Evolutionary conservation across 768 basidiomycete genomes (phyloP).

Genomic region (Termitomyces sp.): DNA sequence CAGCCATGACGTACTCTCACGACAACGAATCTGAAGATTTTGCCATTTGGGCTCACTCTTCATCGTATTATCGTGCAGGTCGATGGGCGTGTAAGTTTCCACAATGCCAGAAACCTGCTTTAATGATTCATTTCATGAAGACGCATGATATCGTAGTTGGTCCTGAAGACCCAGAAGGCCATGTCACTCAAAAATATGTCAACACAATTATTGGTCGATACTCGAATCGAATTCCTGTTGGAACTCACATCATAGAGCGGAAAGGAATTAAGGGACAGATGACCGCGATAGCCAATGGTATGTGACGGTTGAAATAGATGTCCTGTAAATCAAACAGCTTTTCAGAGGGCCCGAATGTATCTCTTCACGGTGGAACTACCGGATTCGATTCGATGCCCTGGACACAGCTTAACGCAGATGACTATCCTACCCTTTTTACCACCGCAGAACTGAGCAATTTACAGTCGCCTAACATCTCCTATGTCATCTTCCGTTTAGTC

Average conservation of each 20-base stretch:
- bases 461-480: constrained; percentile 22
- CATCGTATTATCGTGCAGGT: constrained; percentile 63
- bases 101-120: neutral
- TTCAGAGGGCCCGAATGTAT: constrained; percentile 48
- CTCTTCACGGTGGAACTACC: constrained; percentile 65
- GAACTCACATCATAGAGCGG: constrained; percentile 45
- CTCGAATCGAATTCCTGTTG: constrained; percentile 67
- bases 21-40: constrained; percentile 33
- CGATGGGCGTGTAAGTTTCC: constrained; percentile 48
- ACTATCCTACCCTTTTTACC: constrained; percentile 49
- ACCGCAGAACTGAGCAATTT: constrained; percentile 46
- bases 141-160: constrained; percentile 76
- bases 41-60: constrained; percentile 64
- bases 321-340: neutral
- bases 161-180: constrained; percentile 57
- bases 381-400: constrained; percentile 60
- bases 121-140: constrained; percentile 23
- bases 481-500: constrained; percentile 50
- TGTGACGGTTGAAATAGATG: constrained; percentile 1
- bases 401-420: constrained; percentile 36
- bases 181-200: constrained; percentile 58
- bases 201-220: constrained; percentile 73
- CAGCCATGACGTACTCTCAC: neutral
- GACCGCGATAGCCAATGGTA: constrained; percentile 38
- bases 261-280: constrained; percentile 46